These are phyloP conservation scores for Stachybotrys chlorohalonatus DNA, from an alignment of 2,329 filamentous ascomycete genomes.

Conservation along the genomic window DNA sequence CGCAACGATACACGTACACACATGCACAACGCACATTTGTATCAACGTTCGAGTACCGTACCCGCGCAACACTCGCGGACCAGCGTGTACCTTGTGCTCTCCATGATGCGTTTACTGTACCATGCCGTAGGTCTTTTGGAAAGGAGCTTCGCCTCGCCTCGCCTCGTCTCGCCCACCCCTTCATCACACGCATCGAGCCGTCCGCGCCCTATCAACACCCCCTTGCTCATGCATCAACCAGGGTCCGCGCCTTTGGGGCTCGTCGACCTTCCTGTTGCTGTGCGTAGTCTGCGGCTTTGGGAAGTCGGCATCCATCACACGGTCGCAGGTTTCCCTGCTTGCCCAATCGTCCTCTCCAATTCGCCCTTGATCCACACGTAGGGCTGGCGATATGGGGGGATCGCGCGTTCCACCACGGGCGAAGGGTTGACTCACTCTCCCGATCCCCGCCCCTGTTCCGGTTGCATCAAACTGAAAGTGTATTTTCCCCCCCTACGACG, in stretches of 20 bases:
- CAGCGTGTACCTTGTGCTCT: too few relatives aligned
- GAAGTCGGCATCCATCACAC: not conserved
- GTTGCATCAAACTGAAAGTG: not conserved
- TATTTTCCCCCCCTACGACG: not conserved
- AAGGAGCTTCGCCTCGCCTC: not conserved
- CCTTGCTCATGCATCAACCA: not conserved
- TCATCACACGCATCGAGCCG: not conserved
- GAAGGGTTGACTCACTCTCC: conserved; percentile 11
- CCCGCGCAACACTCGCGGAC: not conserved
- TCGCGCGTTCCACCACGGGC: not conserved
- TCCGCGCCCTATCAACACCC: not conserved
- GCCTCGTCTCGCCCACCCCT: not conserved
- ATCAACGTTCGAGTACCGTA: not conserved
- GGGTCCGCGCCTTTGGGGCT: not conserved
- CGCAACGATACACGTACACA: not conserved
- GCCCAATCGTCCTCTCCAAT: conserved; percentile 10
- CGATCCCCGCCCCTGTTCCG: not conserved
- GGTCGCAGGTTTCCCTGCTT: not conserved
- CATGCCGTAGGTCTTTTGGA: not conserved
- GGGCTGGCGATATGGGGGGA: conserved; percentile 14
- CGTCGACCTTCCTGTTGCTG: not conserved
- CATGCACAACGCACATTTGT: not conserved
- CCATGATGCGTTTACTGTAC: too few relatives aligned
- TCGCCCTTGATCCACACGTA: conserved; percentile 15
- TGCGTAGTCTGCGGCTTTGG: too few relatives aligned